A percentile compares a stretch with the other conserved stretches of the same genome.
Conservation (phyloP, 768 basidiomycete species). For the Coprinellus aureogranulatus region DNA sequence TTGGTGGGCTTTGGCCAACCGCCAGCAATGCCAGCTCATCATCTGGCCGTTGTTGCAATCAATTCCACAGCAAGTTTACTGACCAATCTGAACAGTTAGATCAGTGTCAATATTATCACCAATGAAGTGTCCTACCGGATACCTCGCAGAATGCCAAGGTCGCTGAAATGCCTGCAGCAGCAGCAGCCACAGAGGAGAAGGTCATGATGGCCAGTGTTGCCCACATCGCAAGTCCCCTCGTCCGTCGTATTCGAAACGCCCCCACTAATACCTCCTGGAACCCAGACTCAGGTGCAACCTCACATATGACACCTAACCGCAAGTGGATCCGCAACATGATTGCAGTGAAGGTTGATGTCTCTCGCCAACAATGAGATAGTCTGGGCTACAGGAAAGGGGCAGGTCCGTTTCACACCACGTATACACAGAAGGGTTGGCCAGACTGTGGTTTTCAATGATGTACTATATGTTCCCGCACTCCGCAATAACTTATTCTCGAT, state of each 20-base stretch:
- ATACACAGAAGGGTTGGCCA: not conserved
- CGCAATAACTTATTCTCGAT: constrained; percentile 13
- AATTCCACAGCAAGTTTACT: no score
- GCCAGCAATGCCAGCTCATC: no score
- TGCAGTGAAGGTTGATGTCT: not conserved
- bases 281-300: constrained; percentile 17
- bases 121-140: no score
- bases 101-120: no score
- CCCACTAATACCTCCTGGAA: constrained; percentile 9
- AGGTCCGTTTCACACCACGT: constrained; percentile 9
- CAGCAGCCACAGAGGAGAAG: not conserved
- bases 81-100: no score
- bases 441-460: constrained; percentile 11
- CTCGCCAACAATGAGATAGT: constrained; percentile 13
- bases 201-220: not conserved
- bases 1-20: no score
- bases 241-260: not conserved
- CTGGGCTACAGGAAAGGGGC: constrained; percentile 7
- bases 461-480: constrained; percentile 14
- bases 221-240: not conserved
- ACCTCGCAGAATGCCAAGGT: not conserved
- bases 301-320: constrained; percentile 16
- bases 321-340: constrained; percentile 10
- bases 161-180: not conserved
- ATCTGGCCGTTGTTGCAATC: no score